Conservation (phyloP, 2,329 filamentous ascomycete species). For the Lasiodiplodia sp. region DNA sequence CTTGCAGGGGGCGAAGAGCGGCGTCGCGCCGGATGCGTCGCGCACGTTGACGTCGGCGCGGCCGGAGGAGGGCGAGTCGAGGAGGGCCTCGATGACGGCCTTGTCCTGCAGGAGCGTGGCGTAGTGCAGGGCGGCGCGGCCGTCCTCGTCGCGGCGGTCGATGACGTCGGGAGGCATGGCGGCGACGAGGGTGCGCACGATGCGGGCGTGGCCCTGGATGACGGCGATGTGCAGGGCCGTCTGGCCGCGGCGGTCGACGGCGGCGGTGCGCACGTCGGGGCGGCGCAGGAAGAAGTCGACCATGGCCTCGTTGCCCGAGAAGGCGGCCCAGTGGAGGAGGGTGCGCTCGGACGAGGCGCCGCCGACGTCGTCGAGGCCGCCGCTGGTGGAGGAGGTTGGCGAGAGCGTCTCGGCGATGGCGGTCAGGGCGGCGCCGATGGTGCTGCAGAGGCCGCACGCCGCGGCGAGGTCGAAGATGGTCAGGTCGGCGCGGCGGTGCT, state of each 20-base stretch:
- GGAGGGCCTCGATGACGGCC: background rate
- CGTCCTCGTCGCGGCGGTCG: constrained; percentile 5
- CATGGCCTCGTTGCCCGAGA: constrained; percentile 10
- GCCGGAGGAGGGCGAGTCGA: background rate
- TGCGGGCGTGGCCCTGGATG: constrained; percentile 1
- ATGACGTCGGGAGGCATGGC: background rate
- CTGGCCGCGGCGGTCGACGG: background rate
- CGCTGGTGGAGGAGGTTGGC: background rate
- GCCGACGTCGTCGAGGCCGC: background rate
- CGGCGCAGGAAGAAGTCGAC: background rate
- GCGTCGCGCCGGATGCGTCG: background rate
- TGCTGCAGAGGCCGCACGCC: constrained; percentile 1
- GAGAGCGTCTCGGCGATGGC: constrained; percentile 7
- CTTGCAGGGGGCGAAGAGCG: constrained; percentile 1
- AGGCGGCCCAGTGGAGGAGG: constrained; percentile 16
- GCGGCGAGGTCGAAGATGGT: constrained; percentile 16
- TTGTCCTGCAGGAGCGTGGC: background rate
- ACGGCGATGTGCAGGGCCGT: constrained; percentile 15
- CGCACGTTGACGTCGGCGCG: background rate
- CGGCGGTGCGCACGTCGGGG: background rate
- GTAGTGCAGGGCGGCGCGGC: constrained; percentile 3
- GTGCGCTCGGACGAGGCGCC: background rate
- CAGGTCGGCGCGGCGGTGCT: background rate
- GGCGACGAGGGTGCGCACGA: background rate
- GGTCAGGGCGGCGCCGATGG: background rate